These are phyloP conservation scores for Ceratobasidium theobromae DNA, from an alignment of 1,284 basidiomycete genomes.

Conservation along the genomic window DNA sequence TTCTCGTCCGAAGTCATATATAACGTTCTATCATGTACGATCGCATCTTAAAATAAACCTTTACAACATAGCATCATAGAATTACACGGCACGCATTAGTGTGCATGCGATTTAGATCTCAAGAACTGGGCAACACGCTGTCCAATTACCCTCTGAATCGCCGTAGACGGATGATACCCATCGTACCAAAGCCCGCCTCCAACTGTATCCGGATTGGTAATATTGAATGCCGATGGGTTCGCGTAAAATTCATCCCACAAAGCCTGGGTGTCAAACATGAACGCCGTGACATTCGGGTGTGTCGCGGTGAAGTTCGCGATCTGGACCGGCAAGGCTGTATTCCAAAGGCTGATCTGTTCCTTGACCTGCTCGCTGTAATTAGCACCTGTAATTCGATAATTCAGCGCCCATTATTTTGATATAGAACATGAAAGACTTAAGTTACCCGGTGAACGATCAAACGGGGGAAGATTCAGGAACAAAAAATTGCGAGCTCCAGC, in stretches of 20 bases:
- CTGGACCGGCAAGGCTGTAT: conserved; percentile 44
- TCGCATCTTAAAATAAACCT: too few species aligned
- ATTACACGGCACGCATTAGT: background rate
- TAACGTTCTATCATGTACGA: background rate
- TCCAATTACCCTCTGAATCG: conserved; percentile 34
- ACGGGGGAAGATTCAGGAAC: conserved; percentile 62
- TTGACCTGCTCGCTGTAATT: background rate
- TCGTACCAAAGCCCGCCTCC: conserved; percentile 53
- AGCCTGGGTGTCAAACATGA: conserved; percentile 54
- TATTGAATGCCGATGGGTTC: conserved; percentile 46
- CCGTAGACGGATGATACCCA: conserved; percentile 32
- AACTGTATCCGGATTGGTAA: conserved; percentile 41
- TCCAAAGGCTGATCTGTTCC: conserved; percentile 47
- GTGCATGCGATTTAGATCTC: background rate
- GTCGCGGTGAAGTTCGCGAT: conserved; percentile 45
- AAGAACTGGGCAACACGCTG: conserved; percentile 33
- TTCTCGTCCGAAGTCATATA: too few species aligned
- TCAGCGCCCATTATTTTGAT: background rate
- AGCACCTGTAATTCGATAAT: background rate
- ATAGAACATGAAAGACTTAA: conserved; percentile 31
- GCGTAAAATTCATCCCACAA: conserved; percentile 53
- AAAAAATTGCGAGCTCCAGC: conserved; percentile 62
- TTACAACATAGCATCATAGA: too few species aligned
- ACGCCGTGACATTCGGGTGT: conserved; percentile 50
- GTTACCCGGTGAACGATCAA: conserved; percentile 54